These are phyloP conservation scores for Pseudopediastrum boryanum DNA, from an alignment of 139 green algal genomes.

Conservation along the genomic window DNA sequence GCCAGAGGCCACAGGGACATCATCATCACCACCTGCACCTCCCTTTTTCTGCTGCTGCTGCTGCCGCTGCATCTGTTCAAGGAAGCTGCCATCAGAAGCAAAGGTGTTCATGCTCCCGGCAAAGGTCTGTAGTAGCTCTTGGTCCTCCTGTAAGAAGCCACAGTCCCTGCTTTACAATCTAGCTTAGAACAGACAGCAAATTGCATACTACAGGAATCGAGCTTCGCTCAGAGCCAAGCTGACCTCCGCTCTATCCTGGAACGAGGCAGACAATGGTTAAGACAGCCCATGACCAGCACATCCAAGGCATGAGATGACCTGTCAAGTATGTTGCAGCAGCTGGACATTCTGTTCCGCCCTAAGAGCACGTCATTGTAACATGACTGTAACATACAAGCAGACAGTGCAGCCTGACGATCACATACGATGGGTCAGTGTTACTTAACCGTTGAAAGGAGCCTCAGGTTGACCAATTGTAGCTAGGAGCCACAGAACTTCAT, in stretches of 20 bases:
- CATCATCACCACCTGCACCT: not conserved
- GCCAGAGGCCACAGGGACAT: not conserved
- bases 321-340: too few relatives aligned
- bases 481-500: too few relatives aligned
- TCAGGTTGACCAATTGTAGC: too few relatives aligned
- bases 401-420: too few relatives aligned
- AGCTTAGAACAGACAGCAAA: not conserved
- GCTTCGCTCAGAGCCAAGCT: not conserved
- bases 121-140: conserved; percentile 35
- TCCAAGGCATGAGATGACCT: not conserved
- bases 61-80: conserved; percentile 61
- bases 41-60: conserved; percentile 28
- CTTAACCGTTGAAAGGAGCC: too few relatives aligned
- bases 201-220: not conserved
- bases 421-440: too few relatives aligned
- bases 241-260: not conserved
- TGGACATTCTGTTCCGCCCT: too few relatives aligned
- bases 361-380: too few relatives aligned
- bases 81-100: conserved; percentile 67
- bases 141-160: not conserved
- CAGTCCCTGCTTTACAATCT: not conserved
- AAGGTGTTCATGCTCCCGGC: conserved; percentile 75
- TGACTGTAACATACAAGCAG: too few relatives aligned
- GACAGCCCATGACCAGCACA: not conserved
- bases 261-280: not conserved